Evolutionary conservation across 2,329 filamentous ascomycete genomes (phyloP).

Genomic region (Ophiosphaerella korrae): DNA sequence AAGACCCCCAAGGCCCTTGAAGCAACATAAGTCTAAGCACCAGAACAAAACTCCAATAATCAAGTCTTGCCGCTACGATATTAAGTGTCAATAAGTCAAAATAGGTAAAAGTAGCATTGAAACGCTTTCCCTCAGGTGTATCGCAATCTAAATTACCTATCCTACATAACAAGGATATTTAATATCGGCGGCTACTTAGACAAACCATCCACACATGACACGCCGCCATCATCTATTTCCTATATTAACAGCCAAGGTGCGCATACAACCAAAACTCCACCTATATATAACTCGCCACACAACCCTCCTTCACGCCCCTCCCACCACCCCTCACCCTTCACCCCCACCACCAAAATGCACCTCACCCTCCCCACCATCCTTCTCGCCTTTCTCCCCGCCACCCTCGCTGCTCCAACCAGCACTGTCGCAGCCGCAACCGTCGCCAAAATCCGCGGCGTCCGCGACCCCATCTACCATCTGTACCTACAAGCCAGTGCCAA

Average conservation of each 20-base stretch:
- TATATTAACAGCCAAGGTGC: neutral
- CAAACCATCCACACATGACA: too few species aligned
- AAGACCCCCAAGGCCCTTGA: too few species aligned
- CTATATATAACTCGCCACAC: neutral
- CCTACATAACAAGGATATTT: too few species aligned
- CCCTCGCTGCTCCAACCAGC: neutral
- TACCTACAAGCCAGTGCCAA: conserved; percentile 57
- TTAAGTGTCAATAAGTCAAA: too few species aligned
- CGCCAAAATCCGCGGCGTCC: conserved; percentile 58
- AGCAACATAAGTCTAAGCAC: too few species aligned
- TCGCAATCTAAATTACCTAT: too few species aligned
- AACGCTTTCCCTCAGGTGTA: too few species aligned
- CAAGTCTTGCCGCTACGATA: too few species aligned
- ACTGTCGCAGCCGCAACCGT: conserved; percentile 46
- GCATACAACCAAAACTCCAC: neutral
- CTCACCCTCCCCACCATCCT: neutral
- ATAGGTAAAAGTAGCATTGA: too few species aligned
- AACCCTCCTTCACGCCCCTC: neutral
- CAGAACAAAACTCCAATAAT: too few species aligned
- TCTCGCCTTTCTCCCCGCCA: neutral
- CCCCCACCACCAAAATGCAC: neutral
- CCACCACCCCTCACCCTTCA: neutral
- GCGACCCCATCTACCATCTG: conserved; percentile 58
- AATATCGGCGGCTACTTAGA: too few species aligned
- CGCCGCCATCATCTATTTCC: too few species aligned